Evolutionary conservation across 352 stramenopile species (phyloP).

Genomic region (Phytopythium helicoides): DNA sequence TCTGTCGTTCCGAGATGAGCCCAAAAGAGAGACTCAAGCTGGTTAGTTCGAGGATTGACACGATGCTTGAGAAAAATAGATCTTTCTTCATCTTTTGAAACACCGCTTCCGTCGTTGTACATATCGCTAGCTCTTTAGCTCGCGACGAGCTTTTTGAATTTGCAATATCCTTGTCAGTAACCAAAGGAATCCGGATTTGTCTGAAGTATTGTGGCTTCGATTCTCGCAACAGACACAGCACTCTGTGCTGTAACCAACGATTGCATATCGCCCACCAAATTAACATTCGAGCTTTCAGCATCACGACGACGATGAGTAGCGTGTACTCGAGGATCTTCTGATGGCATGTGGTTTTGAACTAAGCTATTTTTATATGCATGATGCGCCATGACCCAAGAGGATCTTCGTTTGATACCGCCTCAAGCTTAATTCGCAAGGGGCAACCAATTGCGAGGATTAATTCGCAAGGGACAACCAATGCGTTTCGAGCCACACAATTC

Average conservation of each 20-base stretch:
- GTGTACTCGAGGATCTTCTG: slow-evolving; percentile 6
- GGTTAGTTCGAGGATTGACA: slow-evolving; percentile 2
- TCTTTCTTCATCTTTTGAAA: not conserved
- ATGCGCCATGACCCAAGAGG: too few species aligned
- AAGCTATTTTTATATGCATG: slow-evolving; percentile 10
- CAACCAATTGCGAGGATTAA: too few species aligned
- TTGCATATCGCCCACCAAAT: not conserved
- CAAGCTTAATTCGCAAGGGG: too few species aligned
- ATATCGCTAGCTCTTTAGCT: slow-evolving; percentile 1
- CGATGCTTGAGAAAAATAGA: slow-evolving; percentile 6
- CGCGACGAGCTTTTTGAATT: slow-evolving; percentile 9
- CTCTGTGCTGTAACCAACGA: slow-evolving; percentile 1
- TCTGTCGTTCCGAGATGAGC: not conserved
- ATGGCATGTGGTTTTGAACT: slow-evolving; percentile 9
- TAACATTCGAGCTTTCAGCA: too few species aligned
- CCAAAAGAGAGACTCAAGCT: slow-evolving; percentile 10
- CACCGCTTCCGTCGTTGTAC: slow-evolving; percentile 4
- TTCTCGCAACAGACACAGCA: slow-evolving; percentile 10
- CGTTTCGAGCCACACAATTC: too few species aligned
- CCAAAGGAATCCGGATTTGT: slow-evolving; percentile 2
- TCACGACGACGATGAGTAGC: slow-evolving; percentile 5
- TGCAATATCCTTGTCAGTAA: slow-evolving; percentile 10
- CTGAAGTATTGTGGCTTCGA: slow-evolving; percentile 5
- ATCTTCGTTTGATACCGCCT: too few species aligned
- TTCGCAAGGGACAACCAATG: too few species aligned